Conservation (phyloP, 352 stramenopile genomes). For the Phytophthora agathidicida region DNA sequence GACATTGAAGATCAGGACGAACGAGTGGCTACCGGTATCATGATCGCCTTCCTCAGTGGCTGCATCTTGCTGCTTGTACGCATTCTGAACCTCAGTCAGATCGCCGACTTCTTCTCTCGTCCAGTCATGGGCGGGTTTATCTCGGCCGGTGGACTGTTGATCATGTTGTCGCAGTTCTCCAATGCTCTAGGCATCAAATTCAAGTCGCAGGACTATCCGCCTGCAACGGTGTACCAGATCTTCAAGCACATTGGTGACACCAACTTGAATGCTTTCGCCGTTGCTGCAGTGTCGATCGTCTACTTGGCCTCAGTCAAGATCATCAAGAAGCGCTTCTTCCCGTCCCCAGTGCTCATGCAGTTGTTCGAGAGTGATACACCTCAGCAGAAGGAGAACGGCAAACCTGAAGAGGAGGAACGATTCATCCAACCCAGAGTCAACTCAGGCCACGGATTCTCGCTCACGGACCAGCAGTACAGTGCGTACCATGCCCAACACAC, state of each 20-base stretch:
- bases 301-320: slow-evolving; percentile 19
- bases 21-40: slow-evolving; percentile 9
- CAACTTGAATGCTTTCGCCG: slow-evolving; percentile 22
- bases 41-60: slow-evolving; percentile 24
- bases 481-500: slow-evolving; percentile 21
- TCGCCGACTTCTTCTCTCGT: slow-evolving; percentile 26
- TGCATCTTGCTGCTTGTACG: slow-evolving; percentile 15
- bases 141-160: slow-evolving; percentile 18
- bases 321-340: slow-evolving; percentile 18
- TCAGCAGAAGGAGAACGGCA: slow-evolving; percentile 4
- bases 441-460: slow-evolving; percentile 14
- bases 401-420: slow-evolving; percentile 14
- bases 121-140: slow-evolving; percentile 27
- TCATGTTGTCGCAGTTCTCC: slow-evolving; percentile 24
- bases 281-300: slow-evolving; percentile 1
- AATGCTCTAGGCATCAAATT: slow-evolving; percentile 22
- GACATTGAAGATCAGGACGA: slow-evolving; percentile 21
- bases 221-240: slow-evolving; percentile 16
- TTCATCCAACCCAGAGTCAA: neutral
- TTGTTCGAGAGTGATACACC: slow-evolving; percentile 19
- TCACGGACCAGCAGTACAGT: slow-evolving; percentile 14
- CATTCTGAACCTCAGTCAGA: slow-evolving; percentile 18
- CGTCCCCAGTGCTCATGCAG: slow-evolving; percentile 16
- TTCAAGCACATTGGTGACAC: slow-evolving; percentile 10
- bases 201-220: slow-evolving; percentile 22